phyloP scores from a whole-genome alignment of 768 basidiomycete genomes.

The Lactarius akahatsu region DNA sequence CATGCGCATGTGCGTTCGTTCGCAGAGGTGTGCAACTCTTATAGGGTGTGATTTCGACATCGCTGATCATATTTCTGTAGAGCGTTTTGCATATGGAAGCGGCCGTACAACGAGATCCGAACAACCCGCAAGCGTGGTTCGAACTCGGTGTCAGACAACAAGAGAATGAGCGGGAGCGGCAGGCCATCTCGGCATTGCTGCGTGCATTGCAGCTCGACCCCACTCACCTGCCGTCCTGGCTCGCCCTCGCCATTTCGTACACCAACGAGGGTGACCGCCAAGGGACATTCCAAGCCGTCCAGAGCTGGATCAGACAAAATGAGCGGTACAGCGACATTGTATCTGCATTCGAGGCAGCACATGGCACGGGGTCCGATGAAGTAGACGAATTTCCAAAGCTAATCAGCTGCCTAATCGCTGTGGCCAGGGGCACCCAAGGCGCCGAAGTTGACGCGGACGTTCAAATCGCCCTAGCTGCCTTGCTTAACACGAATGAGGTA shows the following conservation, averaged over 20 bases:
- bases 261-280: slow-evolving; percentile 83
- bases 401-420: slow-evolving; percentile 74
- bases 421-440: slow-evolving; percentile 61
- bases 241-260: slow-evolving; percentile 86
- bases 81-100: slow-evolving; percentile 89
- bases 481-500: slow-evolving; percentile 92
- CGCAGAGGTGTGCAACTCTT: slow-evolving; percentile 42
- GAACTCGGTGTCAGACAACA: slow-evolving; percentile 95
- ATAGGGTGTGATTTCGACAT: not conserved
- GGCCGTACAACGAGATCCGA: slow-evolving; percentile 73
- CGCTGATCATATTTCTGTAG: slow-evolving; percentile 42
- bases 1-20: slow-evolving; percentile 31
- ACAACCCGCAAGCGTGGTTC: slow-evolving; percentile 77
- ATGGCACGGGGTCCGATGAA: slow-evolving; percentile 34
- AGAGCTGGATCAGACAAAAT: slow-evolving; percentile 77
- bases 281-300: slow-evolving; percentile 76
- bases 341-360: slow-evolving; percentile 37
- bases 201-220: slow-evolving; percentile 83
- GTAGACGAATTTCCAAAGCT: slow-evolving; percentile 50
- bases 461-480: slow-evolving; percentile 89
- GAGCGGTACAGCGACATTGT: slow-evolving; percentile 52
- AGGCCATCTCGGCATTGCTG: slow-evolving; percentile 82
- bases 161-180: slow-evolving; percentile 92
- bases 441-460: slow-evolving; percentile 85
- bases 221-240: slow-evolving; percentile 73